phyloP scores from a whole-genome alignment of 306 rosid species.

The Luffa acutangula region DNA sequence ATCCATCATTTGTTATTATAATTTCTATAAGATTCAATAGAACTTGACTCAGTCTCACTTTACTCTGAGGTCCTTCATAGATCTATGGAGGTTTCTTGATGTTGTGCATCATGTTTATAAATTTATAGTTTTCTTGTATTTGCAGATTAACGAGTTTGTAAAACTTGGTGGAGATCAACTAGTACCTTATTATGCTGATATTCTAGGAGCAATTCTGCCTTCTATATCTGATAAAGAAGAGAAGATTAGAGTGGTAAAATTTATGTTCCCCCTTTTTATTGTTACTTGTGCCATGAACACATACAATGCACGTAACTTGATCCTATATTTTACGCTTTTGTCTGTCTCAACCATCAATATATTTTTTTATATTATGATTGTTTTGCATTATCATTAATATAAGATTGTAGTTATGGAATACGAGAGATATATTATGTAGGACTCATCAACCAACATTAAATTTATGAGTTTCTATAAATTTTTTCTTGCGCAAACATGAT shows the following conservation, averaged over 20 bases:
- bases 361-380: not conserved
- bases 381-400: not conserved
- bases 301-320: not conserved
- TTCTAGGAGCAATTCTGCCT: constrained; percentile 92
- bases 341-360: not conserved
- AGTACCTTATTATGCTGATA: constrained; percentile 91
- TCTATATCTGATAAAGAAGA: constrained; percentile 99
- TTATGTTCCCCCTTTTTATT: constrained; percentile 7
- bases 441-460: not conserved
- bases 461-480: not conserved
- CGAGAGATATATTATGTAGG: not conserved
- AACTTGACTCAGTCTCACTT: not conserved
- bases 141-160: constrained; percentile 89
- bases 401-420: not conserved
- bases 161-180: constrained; percentile 99
- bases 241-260: constrained; percentile 90
- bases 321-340: not conserved
- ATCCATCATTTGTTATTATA: not conserved
- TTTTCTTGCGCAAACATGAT: not conserved
- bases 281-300: not conserved
- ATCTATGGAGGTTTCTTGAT: not conserved
- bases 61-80: not conserved
- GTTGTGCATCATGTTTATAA: not conserved
- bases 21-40: not conserved
- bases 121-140: not conserved